Base-by-base conservation (phyloP, 2,329 filamentous ascomycete species). In the Cytospora piceae region DNA sequence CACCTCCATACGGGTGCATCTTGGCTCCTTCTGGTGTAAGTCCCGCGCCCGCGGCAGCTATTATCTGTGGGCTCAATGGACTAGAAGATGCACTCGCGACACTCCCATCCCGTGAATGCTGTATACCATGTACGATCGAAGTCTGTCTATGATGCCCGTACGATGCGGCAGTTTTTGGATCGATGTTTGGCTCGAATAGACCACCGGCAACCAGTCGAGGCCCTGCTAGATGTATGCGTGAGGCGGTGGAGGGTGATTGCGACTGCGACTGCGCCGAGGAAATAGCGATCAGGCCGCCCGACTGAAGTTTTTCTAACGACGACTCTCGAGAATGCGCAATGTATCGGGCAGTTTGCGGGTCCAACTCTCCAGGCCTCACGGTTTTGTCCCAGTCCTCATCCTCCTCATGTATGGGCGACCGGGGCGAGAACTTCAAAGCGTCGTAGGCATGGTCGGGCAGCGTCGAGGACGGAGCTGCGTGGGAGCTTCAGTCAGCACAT, bases 141-240 rank as follows among this genome's bases (percentile, higher is more conserved):
- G 94, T 96, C 80, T 99, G 93, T 63, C 95, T 90, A 79, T 98
- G 93, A 77, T 99, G 94, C 67, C 92, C 92, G 82, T 98, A 88
- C 6, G 63, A 65, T 29, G 81, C 73, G 39, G 79, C 79, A 53
- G 78, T 77, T 73, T 87, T 88, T 57, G 80, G 81, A 70, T 88
- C 86, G 67, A 83, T 77, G n/a, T 81, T 74, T 70, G 84, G 81
- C 71, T 87, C 85, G 66, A 82, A 76, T 59, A 82, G 75, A 37
- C 76, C 77, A 64, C 76, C 79, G 31, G 81, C 71, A 51, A 72
- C 77, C 32, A 77, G 74, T 68, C 82, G 80, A 64, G 77, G 71
- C 42, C 79, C 73, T 42, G 76, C 73, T 71, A 81, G 80, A 53
- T 81, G 70, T 63, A 79, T 77, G 76, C 78, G 70, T n/a, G 73